Base-by-base conservation (phyloP, 495 filamentous ascomycete species). In the Aspergillus homomorphus region DNA sequence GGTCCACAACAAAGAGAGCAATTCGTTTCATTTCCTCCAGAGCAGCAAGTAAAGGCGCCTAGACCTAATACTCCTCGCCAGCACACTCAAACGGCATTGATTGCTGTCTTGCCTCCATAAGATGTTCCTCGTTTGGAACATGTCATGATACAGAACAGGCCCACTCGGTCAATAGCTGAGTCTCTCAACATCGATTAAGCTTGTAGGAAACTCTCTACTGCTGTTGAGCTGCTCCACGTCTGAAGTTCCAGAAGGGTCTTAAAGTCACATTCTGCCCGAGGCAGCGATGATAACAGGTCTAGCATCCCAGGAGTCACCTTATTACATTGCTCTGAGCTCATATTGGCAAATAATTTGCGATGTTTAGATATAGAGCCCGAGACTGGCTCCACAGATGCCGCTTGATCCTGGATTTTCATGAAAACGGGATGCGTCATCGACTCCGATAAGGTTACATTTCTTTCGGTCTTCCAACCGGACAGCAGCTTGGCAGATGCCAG, bases 401-500 rank as follows among this genome's bases (percentile, higher is more conserved):
- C 4, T 12, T 38, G 33, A 38, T 6, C 4, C 33, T 14, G 33
- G 15, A 12, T 38, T 12, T 12, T 38, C 26, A 30, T 38, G 33
- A 23, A 18, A 30, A n/a, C 23, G 14, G 15, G 9, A 51, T 51
- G 48, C 48, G 48, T 51, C 48, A 51, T 51, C 48, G 48, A 51
- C 48, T 51, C 48, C 18, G 24, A 51, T 51, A 51, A 51, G 48
- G 48, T 51, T 51, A 51, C 48, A 51, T 51, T 28, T 51, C 23
- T 10, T 15, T 28, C 23, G 23, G 14, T 18, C 21, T 26, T n/a
- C 18, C n/a, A 51, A 28, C 48, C n/a, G 16, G 23, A 28, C 24
- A 18, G 10, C 8, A 22, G 12, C 46, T 16, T 26, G 46, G n/a
- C 22, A 50, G 45, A 24, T 51, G 48, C 24, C 22, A 18, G 33